These are phyloP conservation scores for Backusella circina DNA, from an alignment of 192 early-diverging fungal species.

Conservation along the genomic window DNA sequence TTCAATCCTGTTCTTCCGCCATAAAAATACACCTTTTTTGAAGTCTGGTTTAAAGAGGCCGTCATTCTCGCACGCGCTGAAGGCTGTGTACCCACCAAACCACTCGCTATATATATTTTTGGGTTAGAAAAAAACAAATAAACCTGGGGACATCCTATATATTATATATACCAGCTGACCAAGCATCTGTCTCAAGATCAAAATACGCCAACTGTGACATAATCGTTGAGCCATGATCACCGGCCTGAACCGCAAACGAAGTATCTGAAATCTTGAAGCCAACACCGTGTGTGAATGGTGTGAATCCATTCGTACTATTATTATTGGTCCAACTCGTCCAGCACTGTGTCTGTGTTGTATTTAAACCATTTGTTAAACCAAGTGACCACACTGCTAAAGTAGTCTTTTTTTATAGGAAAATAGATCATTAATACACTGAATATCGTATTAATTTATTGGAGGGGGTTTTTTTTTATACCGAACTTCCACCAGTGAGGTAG, in stretches of 20 bases:
- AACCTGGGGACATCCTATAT: no score
- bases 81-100: neutral
- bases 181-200: neutral
- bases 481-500: conserved; percentile 7
- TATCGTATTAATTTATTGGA: neutral
- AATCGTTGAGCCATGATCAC: neutral
- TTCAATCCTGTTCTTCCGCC: conserved; percentile 5
- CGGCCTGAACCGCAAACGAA: conserved; percentile 1
- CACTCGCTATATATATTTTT: neutral
- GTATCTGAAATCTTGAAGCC: neutral
- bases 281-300: conserved; percentile 11
- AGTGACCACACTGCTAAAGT: neutral
- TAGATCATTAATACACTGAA: neutral
- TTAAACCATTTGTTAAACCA: neutral
- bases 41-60: conserved; percentile 1
- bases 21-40: conserved; percentile 15
- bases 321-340: neutral
- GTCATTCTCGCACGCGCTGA: conserved; percentile 1
- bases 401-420: neutral
- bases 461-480: conserved; percentile 3
- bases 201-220: neutral
- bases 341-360: neutral
- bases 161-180: conserved; percentile 18
- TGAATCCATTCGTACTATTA: neutral
- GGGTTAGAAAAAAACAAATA: neutral